Evolutionary conservation across 2,329 filamentous ascomycete species (phyloP).

Genomic region (Plectosphaerella plurivora): DNA sequence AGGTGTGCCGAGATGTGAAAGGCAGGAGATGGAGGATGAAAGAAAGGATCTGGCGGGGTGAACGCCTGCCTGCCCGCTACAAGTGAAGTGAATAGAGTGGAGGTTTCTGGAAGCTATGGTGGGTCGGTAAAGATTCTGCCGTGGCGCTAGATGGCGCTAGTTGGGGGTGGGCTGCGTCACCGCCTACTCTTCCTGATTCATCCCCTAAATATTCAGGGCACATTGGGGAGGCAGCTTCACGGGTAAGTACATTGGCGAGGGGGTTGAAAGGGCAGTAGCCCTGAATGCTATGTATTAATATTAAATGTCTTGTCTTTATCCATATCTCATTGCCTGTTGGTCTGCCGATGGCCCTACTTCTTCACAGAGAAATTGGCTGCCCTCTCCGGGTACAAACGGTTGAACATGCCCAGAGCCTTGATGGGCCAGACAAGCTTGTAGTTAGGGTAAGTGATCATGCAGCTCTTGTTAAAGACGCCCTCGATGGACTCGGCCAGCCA

Average conservation of each 20-base stretch:
- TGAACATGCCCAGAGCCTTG: slow-evolving; percentile 89
- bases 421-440: slow-evolving; percentile 97
- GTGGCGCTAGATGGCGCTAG: neutral
- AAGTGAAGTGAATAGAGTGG: neutral
- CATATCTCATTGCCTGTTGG: neutral
- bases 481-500: slow-evolving; percentile 96
- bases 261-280: too few relatives aligned
- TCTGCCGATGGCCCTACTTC: neutral
- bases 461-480: slow-evolving; percentile 97
- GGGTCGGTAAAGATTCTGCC: slow-evolving; percentile 12
- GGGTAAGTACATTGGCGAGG: too few relatives aligned
- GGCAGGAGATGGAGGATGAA: too few relatives aligned
- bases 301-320: neutral
- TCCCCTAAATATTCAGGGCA: neutral
- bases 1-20: neutral
- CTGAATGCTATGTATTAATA: neutral
- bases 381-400: slow-evolving; percentile 64
- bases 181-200: neutral
- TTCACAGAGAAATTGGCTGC: slow-evolving; percentile 30
- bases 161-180: neutral
- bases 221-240: neutral
- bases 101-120: slow-evolving; percentile 27
- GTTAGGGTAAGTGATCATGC: slow-evolving; percentile 99
- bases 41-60: too few relatives aligned
- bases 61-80: too few relatives aligned